Base-by-base conservation (phyloP, 1,284 basidiomycete species). In the Afroboletus lepidellus region DNA sequence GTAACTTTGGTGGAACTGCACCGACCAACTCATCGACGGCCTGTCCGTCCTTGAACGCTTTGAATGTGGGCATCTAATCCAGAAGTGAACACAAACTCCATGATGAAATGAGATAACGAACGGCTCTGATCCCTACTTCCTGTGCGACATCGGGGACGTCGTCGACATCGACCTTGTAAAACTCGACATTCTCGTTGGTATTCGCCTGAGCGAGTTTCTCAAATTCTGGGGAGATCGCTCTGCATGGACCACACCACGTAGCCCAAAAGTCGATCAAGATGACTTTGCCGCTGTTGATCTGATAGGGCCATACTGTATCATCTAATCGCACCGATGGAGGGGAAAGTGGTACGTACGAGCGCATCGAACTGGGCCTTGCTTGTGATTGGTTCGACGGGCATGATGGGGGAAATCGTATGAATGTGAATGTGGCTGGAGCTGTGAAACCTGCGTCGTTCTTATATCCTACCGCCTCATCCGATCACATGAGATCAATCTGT, bases 121-220 rank as follows among this genome's bases (percentile, higher is more conserved):
- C 78, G 24, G 85, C 78, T 60, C 72, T 73, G 66, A 90, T 78
- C 42, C 70, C 71, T 45, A 80, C 75, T 61, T 80, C 79, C 56
- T 77, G 57, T 12, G 67, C 57, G 49, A 79, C 59, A 0, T 74
- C 74, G 2, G 46, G 25, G 13, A 70, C 60, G 1, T 60, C 71
- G 62, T 87, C 85, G 41, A 85, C 75, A 62, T 87, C 78, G 59
- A 89, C 77, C 74, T 89, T 89, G 78, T 78, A 83, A 72, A 87
- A 90, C 50, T 73, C 76, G 64, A 84, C 64, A 46, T 65, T 57
- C 60, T 65, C 73, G 59, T 72, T 15, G 58, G 21, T 1, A 4
- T 57, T 56, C 15, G 69, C 60, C 0, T 50, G 36, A 0, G 77
- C 67, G 46, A 84, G 69, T 69, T 77, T 76, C 66, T 81, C 79